Percentiles rank a stretch among this genome's conserved stretches.
Evolutionary conservation across 2,329 filamentous ascomycete genomes (phyloP).

Genomic region (Penicillium italicum): DNA sequence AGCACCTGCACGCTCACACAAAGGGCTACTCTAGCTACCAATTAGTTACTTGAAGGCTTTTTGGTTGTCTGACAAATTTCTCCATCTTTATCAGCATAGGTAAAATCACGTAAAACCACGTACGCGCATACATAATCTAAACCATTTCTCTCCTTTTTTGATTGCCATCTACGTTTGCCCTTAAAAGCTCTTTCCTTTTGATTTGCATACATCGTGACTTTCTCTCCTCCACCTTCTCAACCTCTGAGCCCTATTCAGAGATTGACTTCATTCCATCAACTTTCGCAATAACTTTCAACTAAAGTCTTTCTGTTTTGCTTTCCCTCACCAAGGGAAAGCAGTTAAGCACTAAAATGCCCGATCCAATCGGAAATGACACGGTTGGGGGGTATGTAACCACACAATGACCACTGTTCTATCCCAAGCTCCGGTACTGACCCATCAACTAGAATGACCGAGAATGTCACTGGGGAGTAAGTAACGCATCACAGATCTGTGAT

Average conservation of each 20-base stretch:
- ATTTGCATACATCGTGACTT: not conserved
- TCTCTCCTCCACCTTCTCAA: not conserved
- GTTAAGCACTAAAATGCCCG: not conserved
- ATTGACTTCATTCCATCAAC: not conserved
- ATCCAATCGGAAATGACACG: not conserved
- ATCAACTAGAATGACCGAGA: slow-evolving; percentile 14
- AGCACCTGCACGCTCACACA: not conserved
- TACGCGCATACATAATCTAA: not conserved
- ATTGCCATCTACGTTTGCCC: not conserved
- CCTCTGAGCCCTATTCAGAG: not conserved
- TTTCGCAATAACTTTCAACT: not conserved
- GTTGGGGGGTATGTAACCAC: slow-evolving; percentile 9
- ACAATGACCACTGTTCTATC: not conserved
- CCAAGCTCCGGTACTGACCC: not conserved
- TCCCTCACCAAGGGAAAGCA: not conserved
- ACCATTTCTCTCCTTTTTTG: not conserved
- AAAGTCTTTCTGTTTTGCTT: not conserved
- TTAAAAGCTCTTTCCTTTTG: not conserved
- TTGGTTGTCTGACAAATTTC: not conserved
- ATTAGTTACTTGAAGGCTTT: not conserved
- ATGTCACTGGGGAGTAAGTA: slow-evolving; percentile 20
- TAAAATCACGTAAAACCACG: not conserved
- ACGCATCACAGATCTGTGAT: not conserved
- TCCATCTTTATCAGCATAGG: not conserved
- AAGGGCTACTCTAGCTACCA: not conserved